phyloP scores from a whole-genome alignment of 1,284 basidiomycete genomes.

The Gomphus bonarii region DNA sequence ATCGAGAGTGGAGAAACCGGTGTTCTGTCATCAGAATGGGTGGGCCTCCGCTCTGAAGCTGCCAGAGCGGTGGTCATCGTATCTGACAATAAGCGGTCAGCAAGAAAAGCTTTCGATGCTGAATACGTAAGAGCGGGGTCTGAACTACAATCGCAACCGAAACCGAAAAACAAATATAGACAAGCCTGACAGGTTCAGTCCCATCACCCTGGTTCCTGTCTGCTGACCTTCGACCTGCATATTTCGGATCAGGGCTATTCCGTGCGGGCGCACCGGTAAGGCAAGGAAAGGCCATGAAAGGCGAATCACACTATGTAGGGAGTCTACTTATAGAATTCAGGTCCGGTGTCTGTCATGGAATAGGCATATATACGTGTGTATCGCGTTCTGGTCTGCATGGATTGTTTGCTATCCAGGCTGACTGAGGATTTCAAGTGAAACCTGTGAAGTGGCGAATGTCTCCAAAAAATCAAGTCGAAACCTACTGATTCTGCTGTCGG shows the following conservation, averaged over 20 bases:
- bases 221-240: background rate
- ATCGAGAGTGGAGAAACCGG: background rate
- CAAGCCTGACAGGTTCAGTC: background rate
- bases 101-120: background rate
- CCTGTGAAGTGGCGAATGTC: too few species aligned
- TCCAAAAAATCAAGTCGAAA: too few species aligned
- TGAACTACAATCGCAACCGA: background rate
- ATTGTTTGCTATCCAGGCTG: too few species aligned
- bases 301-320: too few species aligned
- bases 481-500: background rate
- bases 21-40: background rate
- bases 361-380: too few species aligned
- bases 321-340: too few species aligned
- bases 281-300: background rate
- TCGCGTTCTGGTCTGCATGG: too few species aligned
- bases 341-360: too few species aligned
- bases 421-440: background rate
- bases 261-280: background rate
- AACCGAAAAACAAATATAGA: background rate
- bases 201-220: background rate
- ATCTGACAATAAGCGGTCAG: background rate
- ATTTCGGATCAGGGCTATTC: background rate
- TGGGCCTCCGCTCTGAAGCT: conserved; percentile 6
- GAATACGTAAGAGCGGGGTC: background rate
- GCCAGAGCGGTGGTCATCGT: conserved; percentile 8